Base-by-base conservation (phyloP, 768 basidiomycete species). In the Podaxis sp. region DNA sequence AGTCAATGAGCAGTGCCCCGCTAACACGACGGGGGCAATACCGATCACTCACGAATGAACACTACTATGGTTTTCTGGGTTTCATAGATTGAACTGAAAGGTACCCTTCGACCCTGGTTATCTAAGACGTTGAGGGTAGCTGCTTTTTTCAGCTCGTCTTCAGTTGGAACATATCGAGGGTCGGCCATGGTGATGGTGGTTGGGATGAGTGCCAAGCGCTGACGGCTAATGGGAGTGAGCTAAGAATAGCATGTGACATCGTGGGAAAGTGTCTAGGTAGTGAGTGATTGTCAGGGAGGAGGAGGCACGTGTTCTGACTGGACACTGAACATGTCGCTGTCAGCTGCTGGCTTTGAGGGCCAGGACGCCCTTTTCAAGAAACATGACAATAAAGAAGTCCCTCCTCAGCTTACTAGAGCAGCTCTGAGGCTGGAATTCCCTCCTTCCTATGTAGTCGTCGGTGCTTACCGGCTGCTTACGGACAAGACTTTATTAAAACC, bases 371-470 rank as follows among this genome's bases (percentile, higher is more conserved):
- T 78, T 8, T 76, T 77, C 38, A 63, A 66, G 52, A 54, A 67
- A n/a, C 56, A 65, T 10, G 54, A 10, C 28, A 28, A 22, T 36
- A 48, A 24, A 13, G 11, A 3, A 13, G 53, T 85, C 3, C 87
- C 87, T 0, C 67, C 71, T 2, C 64, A 75, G 24, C 80, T 91
- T 10, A 73, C 76, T 28, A 77, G 83, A n/a, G 85, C 89, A 0
- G 78, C 79, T 1, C 72, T 81, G 11, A 82, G 91, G 30, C 82
- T 96, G 57, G 77, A 86, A 48, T 89, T 94, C 66, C 87, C 93
- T 0, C 91, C 95, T 0, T 87, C 88, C 2, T 97, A 97, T 72
- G 86, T 88, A 51, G 74, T 93, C 3, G 93, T 97, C 0, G 95
- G 95, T 0, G 83, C 87, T 17, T 96, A 96, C 73, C 79, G 95